Percentiles rank a stretch among this genome's conserved stretches.
Conservation (phyloP, 2,329 filamentous ascomycete genomes). For the Elsinoe ampelina region DNA sequence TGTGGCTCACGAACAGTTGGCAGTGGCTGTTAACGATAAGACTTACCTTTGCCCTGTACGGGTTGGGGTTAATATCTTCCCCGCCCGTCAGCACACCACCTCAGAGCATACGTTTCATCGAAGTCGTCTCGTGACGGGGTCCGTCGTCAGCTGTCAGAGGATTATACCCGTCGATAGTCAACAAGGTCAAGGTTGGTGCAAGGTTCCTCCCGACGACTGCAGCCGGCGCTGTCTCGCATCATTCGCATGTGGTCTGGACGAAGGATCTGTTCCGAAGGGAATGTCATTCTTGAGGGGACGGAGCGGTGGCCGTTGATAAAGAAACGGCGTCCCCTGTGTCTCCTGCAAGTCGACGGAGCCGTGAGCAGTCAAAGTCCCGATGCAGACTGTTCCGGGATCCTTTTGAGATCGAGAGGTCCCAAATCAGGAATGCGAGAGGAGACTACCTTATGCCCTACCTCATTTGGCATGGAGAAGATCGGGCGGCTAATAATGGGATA, state of each 20-base stretch:
- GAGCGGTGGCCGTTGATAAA: constrained; percentile 3
- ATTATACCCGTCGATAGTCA: background rate
- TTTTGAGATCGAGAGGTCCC: background rate
- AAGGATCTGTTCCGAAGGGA: background rate
- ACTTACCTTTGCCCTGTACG: background rate
- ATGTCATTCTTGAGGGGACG: background rate
- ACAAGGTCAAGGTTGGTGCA: constrained; percentile 2
- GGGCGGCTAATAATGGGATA: too few relatives aligned
- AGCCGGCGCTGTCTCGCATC: background rate
- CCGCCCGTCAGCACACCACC: background rate
- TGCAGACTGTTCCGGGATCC: background rate
- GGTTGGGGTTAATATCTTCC: background rate
- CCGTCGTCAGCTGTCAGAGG: background rate
- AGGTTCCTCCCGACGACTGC: background rate
- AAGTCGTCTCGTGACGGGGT: constrained; percentile 1
- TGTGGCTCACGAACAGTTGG: constrained; percentile 2
- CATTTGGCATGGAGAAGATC: too few relatives aligned
- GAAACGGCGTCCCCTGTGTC: constrained; percentile 13
- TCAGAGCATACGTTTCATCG: background rate
- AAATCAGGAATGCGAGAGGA: background rate
- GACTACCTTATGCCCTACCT: background rate
- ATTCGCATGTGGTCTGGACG: background rate
- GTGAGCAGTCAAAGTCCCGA: background rate
- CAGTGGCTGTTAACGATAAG: background rate
- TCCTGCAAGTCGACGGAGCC: constrained; percentile 8